phyloP scores from a whole-genome alignment of 2,329 filamentous ascomycete genomes.

The Westerdykella ornata region DNA sequence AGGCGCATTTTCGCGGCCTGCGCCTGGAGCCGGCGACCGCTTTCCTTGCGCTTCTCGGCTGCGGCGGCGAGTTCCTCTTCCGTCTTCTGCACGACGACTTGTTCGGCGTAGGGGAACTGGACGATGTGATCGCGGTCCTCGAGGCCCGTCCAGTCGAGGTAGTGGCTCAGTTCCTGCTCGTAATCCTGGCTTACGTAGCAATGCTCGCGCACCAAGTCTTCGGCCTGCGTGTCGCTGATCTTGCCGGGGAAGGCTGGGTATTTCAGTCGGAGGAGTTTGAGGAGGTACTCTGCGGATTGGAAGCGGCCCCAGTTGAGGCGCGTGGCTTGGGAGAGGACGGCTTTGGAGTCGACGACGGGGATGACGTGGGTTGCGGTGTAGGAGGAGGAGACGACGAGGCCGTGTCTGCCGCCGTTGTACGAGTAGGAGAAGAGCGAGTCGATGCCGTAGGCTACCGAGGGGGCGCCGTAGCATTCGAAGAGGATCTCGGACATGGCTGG shows the following conservation, averaged over 20 bases:
- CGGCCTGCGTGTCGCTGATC: constrained; percentile 77
- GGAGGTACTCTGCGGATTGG: constrained; percentile 82
- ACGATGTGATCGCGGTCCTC: constrained; percentile 85
- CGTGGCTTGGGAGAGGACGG: constrained; percentile 76
- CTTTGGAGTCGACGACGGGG: constrained; percentile 80
- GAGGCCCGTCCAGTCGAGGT: constrained; percentile 84
- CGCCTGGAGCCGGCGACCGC: constrained; percentile 81
- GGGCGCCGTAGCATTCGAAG: constrained; percentile 90
- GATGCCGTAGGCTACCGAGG: constrained; percentile 86
- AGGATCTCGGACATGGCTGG: constrained; percentile 93
- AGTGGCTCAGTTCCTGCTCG: constrained; percentile 65
- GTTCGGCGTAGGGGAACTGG: constrained; percentile 90
- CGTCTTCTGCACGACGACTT: constrained; percentile 82
- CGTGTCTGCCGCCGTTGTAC: constrained; percentile 81
- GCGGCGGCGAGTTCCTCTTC: constrained; percentile 87
- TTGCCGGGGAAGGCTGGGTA: constrained; percentile 86
- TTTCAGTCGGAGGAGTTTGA: constrained; percentile 83
- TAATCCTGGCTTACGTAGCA: constrained; percentile 86
- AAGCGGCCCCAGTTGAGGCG: constrained; percentile 91
- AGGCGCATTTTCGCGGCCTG: constrained; percentile 96
- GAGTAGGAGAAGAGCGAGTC: constrained; percentile 94
- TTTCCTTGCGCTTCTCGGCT: constrained; percentile 92
- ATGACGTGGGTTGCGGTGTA: constrained; percentile 94
- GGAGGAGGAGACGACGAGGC: constrained; percentile 83
- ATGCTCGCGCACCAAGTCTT: constrained; percentile 79